Evolutionary conservation across 805 yeast species (phyloP).

Genomic region (Saturnispora diversa): DNA sequence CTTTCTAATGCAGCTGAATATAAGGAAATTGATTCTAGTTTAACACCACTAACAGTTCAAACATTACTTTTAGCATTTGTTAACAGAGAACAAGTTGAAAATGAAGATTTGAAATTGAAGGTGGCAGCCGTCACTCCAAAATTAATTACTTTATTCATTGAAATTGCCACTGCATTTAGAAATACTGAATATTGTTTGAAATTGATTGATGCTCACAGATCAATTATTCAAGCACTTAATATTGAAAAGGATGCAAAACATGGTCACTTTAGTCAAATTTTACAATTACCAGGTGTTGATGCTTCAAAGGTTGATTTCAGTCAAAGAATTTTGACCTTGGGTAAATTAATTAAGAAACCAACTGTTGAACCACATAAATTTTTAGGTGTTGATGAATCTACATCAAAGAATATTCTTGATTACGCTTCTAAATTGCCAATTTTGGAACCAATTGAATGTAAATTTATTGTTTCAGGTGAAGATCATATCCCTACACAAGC

Average conservation of each 20-base stretch:
- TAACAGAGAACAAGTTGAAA: slow-evolving; percentile 38
- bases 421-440: slow-evolving; percentile 63
- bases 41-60: slow-evolving; percentile 40
- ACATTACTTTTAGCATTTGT: slow-evolving; percentile 50
- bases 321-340: slow-evolving; percentile 48
- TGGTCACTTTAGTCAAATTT: slow-evolving; percentile 48
- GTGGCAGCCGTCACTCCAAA: slow-evolving; percentile 58
- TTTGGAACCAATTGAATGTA: slow-evolving; percentile 58
- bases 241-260: slow-evolving; percentile 34
- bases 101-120: slow-evolving; percentile 40
- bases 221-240: slow-evolving; percentile 65
- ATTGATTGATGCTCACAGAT: slow-evolving; percentile 60
- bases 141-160: slow-evolving; percentile 64
- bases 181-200: slow-evolving; percentile 53
- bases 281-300: slow-evolving; percentile 76
- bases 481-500: slow-evolving; percentile 60
- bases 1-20: slow-evolving; percentile 64
- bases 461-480: slow-evolving; percentile 86
- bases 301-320: slow-evolving; percentile 42
- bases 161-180: slow-evolving; percentile 75
- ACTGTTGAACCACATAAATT: slow-evolving; percentile 46
- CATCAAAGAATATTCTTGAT: slow-evolving; percentile 36
- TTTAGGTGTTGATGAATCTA: slow-evolving; percentile 40
- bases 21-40: slow-evolving; percentile 32
- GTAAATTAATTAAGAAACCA: slow-evolving; percentile 58